Evolutionary conservation across 169 alveolate species (phyloP).

Genomic region (Plasmodium inui): DNA sequence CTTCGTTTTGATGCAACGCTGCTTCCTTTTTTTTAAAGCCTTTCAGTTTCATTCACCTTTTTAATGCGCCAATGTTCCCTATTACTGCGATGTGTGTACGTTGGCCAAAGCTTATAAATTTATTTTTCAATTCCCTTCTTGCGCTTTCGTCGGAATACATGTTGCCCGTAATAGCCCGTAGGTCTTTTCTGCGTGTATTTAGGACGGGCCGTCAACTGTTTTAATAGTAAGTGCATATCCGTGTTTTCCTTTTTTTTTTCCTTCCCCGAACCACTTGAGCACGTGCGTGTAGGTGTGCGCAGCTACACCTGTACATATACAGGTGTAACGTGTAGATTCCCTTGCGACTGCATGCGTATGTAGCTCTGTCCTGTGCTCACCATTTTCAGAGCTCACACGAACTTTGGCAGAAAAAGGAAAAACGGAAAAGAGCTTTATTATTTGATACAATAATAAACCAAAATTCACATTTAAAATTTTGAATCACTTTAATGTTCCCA

Average conservation of each 20-base stretch:
- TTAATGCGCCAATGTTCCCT: neutral
- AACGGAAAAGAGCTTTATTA: neutral
- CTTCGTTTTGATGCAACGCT: neutral
- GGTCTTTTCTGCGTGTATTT: neutral
- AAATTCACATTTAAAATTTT: neutral
- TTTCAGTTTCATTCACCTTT: neutral
- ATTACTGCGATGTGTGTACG: neutral
- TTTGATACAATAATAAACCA: neutral
- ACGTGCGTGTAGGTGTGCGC: neutral
- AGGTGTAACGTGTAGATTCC: neutral
- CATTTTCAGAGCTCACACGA: neutral
- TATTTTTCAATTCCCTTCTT: slow-evolving; percentile 2
- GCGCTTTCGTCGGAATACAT: neutral
- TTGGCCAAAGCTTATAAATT: neutral
- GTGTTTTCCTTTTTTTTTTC: neutral
- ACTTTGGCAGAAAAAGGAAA: neutral
- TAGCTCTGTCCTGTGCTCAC: neutral
- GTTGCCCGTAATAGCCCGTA: neutral
- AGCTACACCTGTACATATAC: neutral
- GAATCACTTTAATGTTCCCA: neutral
- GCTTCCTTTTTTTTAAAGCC: slow-evolving; percentile 1
- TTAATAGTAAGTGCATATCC: neutral
- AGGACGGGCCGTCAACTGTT: neutral
- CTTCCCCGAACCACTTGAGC: neutral
- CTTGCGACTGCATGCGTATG: neutral